These are phyloP conservation scores for Emergomyces orientalis DNA, from an alignment of 2,329 filamentous ascomycete species.

Conservation along the genomic window DNA sequence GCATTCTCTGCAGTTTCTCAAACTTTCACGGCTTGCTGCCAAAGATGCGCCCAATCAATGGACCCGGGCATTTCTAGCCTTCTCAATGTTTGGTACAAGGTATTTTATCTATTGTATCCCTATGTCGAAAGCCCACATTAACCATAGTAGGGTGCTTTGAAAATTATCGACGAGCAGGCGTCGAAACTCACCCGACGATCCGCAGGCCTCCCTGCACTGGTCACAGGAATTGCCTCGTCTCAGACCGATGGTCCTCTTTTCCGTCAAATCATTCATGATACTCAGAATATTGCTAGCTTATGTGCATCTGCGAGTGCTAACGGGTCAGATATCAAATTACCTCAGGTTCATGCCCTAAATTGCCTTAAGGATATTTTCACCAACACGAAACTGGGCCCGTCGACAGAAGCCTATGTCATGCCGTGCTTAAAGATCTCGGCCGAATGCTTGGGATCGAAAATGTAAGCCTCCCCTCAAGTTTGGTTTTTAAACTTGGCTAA, in stretches of 20 bases:
- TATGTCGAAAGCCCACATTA: constrained; percentile 15
- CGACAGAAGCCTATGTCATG: constrained; percentile 65
- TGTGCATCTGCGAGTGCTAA: constrained; percentile 29
- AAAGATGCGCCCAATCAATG: constrained; percentile 47
- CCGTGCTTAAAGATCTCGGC: constrained; percentile 70
- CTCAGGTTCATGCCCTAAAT: constrained; percentile 92
- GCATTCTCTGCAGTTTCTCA: constrained; percentile 89
- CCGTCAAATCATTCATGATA: constrained; percentile 33
- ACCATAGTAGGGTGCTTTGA: constrained; percentile 42
- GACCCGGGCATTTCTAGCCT: constrained; percentile 38
- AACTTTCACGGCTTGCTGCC: constrained; percentile 77
- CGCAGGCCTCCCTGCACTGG: constrained; percentile 79
- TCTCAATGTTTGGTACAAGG: constrained; percentile 62
- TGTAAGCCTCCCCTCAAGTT: constrained; percentile 43
- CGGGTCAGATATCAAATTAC: constrained; percentile 46
- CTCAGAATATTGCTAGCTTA: constrained; percentile 20
- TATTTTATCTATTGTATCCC: constrained; percentile 25
- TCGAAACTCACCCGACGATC: constrained; percentile 79
- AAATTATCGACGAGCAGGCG: constrained; percentile 63
- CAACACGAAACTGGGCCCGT: constrained; percentile 62
- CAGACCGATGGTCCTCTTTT: constrained; percentile 46
- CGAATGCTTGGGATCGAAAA: constrained; percentile 64
- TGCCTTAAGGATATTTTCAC: constrained; percentile 88
- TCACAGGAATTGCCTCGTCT: constrained; percentile 63
- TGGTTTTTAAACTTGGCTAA: constrained; percentile 5